Base-by-base conservation (phyloP, 768 basidiomycete species). In the Mycena amicta region DNA sequence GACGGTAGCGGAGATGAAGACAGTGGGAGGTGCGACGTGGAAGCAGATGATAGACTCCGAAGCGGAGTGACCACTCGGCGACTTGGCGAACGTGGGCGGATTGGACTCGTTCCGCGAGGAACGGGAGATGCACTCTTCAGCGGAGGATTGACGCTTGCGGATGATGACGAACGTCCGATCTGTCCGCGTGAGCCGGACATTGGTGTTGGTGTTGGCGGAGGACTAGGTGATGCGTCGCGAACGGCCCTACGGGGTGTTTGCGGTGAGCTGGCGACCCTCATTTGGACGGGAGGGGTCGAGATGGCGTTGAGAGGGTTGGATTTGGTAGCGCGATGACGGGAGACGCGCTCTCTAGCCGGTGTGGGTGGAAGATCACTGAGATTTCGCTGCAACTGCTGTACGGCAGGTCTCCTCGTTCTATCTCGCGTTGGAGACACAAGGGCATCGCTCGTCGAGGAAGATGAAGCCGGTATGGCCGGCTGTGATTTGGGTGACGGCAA, bases 401-500 rank as follows among this genome's bases (percentile, higher is more conserved):
- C 60, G 66, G 72, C 81, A 30, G 77, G 67, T 62, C 78, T 75
- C 62, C 80, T 72, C 52, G 75, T 62, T 54, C 79, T 77, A 25
- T n/a, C n/a, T n/a, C n/a, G n/a, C n/a, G 76, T 66, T 30, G 83
- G 82, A 16, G 84, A 79, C n/a, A 73, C 74, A 22, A 81, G 71
- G 30, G 70, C 74, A 57, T 78, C 72, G 62, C 75, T 76, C 58
- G 73, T 74, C 39, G 83, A 79, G 20, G 82, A 77, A 25, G 83
- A 79, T 50, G 80, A 78, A 20, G 71, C 75, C 57, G 81, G 75
- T 20, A 82, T 69, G 54, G 77, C 74, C 20, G 80, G 70, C 57
- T 78, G 80, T 39, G 81, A 80, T 67, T 76, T 80, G n/a, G 81
- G 78, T 31, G 85, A 83, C 51, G 82, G 80, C 51, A 79, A 66